Conservation (phyloP, 2,329 filamentous ascomycete species). For the Aspergillus sp. region DNA sequence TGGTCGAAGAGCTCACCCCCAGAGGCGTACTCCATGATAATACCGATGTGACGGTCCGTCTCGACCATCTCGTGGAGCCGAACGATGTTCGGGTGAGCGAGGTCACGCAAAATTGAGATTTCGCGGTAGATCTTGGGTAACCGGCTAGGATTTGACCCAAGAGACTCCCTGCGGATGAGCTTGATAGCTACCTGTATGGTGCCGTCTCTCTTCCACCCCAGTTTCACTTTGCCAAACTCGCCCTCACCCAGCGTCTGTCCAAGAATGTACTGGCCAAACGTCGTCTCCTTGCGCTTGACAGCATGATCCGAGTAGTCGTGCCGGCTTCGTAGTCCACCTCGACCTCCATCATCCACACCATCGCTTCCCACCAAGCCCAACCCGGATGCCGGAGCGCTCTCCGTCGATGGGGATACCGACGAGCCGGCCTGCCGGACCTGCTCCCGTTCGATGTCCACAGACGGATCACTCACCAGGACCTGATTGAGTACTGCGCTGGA, state of each 20-base stretch:
- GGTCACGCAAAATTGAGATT: constrained; percentile 82
- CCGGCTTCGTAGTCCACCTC: constrained; percentile 45
- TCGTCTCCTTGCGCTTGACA: constrained; percentile 75
- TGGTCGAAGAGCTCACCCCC: constrained; percentile 98
- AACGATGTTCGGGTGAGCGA: constrained; percentile 96
- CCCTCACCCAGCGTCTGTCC: constrained; percentile 96
- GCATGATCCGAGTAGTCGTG: constrained; percentile 59
- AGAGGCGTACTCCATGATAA: constrained; percentile 97
- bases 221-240: constrained; percentile 97
- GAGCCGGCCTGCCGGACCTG: constrained; percentile 68
- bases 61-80: constrained; percentile 97
- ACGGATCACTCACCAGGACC: constrained; percentile 73
- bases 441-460: constrained; percentile 72
- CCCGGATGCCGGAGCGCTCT: constrained; percentile 50
- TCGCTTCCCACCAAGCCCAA: constrained; percentile 54
- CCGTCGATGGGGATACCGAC: constrained; percentile 44
- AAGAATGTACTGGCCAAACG: constrained; percentile 93
- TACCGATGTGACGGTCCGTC: constrained; percentile 94
- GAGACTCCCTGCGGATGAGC: constrained; percentile 86
- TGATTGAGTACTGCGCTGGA: constrained; percentile 78
- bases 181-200: constrained; percentile 97
- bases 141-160: constrained; percentile 84
- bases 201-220: constrained; percentile 96
- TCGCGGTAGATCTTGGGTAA: constrained; percentile 97
- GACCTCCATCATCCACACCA: constrained; percentile 48